Percentiles rank a stretch among this genome's conserved stretches.
Conservation (phyloP, 129 eudicot genomes). For the Daucus carota region DH1_v3.0 NC_030383.2:8103501-8104000, state of each 20-base stretch:
- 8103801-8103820: not conserved
- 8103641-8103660: not conserved
- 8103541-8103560: not conserved
- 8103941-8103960: not conserved
- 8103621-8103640: constrained; percentile 2
- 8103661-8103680: not conserved
- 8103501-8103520: not conserved
- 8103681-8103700: not conserved
- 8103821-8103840: not conserved
- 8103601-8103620: not conserved
- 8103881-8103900: not conserved
- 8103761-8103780: not conserved
- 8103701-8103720: not conserved
- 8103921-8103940: not conserved
- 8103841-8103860: not conserved
- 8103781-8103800: not conserved
- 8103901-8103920: not conserved
- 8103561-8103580: not conserved
- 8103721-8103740: not conserved
- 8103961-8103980: not conserved
- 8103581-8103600: not conserved
- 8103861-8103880: not conserved
- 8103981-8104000: no score
- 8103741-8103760: not conserved
- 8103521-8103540: not conserved